Evolutionary conservation across 768 basidiomycete species (phyloP).

Genomic region (Pholiota conissans): DNA sequence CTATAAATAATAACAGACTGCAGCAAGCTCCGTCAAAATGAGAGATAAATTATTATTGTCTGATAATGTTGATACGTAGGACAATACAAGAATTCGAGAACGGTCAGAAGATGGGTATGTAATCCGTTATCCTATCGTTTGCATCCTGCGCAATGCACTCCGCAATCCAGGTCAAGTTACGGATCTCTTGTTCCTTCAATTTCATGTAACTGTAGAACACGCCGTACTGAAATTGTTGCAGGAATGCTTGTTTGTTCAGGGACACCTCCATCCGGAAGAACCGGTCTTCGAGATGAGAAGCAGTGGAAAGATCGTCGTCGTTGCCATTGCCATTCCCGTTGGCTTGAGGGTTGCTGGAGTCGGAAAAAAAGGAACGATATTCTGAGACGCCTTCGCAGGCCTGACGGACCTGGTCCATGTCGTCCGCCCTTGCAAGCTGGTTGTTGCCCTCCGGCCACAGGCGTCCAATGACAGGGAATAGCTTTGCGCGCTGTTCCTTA

Average conservation of each 20-base stretch:
- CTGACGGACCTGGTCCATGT: constrained; percentile 87
- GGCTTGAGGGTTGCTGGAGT: constrained; percentile 30
- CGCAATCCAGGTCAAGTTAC: constrained; percentile 91
- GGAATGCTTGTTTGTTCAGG: constrained; percentile 90
- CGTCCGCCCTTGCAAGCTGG: constrained; percentile 89
- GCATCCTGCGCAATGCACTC: constrained; percentile 99
- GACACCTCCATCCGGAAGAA: constrained; percentile 95
- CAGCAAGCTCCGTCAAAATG: too few species aligned
- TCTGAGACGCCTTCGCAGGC: constrained; percentile 88
- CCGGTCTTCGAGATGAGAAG: constrained; percentile 81
- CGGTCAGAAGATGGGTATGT: constrained; percentile 83
- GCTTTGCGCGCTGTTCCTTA: constrained; percentile 91
- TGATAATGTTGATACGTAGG: not conserved
- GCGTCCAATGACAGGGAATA: constrained; percentile 93
- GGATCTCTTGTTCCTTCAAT: constrained; percentile 88
- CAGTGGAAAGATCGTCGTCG: constrained; percentile 45
- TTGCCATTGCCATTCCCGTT: constrained; percentile 28
- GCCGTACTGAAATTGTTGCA: constrained; percentile 95
- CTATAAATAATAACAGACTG: too few species aligned
- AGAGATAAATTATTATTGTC: constrained; percentile 10
- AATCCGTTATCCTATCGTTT: constrained; percentile 92
- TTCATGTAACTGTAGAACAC: constrained; percentile 93
- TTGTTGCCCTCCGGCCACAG: constrained; percentile 97
- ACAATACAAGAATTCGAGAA: not conserved
- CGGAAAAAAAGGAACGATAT: constrained; percentile 88